Evolutionary conservation across 83 land plant species (phyloP).

Genomic region (Thuja plicata): DNA sequence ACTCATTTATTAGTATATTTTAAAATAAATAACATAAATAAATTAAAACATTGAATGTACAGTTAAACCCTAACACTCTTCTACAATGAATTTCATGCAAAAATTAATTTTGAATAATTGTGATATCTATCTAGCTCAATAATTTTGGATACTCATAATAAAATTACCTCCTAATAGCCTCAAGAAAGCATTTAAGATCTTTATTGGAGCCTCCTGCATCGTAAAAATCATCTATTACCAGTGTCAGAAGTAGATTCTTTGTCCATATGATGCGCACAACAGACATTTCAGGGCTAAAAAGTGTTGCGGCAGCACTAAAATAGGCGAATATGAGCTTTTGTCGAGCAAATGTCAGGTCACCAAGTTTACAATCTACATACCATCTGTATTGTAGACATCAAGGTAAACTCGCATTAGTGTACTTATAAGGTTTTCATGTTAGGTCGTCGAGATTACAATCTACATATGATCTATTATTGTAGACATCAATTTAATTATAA

Average conservation of each 20-base stretch:
- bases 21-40: too few relatives aligned
- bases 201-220: slow-evolving; percentile 66
- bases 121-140: too few relatives aligned
- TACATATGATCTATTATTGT: slow-evolving; percentile 52
- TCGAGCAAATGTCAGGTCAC: slow-evolving; percentile 59
- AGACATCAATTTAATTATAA: neutral
- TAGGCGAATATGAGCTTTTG: slow-evolving; percentile 70
- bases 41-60: too few relatives aligned
- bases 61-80: too few relatives aligned
- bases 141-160: neutral
- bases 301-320: slow-evolving; percentile 74
- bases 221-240: slow-evolving; percentile 84
- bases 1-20: too few relatives aligned
- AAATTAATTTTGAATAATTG: neutral
- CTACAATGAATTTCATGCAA: neutral
- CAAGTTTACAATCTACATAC: slow-evolving; percentile 51
- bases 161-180: slow-evolving; percentile 51
- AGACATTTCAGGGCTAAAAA: slow-evolving; percentile 60
- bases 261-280: slow-evolving; percentile 74
- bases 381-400: slow-evolving; percentile 29
- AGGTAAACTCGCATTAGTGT: too few relatives aligned
- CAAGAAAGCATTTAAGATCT: slow-evolving; percentile 47
- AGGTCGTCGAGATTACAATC: too few relatives aligned
- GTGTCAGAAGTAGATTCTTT: slow-evolving; percentile 59
- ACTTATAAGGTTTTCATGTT: too few relatives aligned